Conservation (phyloP, 257 asterid species). For the Dorcoceras hygrometricum region DNA sequence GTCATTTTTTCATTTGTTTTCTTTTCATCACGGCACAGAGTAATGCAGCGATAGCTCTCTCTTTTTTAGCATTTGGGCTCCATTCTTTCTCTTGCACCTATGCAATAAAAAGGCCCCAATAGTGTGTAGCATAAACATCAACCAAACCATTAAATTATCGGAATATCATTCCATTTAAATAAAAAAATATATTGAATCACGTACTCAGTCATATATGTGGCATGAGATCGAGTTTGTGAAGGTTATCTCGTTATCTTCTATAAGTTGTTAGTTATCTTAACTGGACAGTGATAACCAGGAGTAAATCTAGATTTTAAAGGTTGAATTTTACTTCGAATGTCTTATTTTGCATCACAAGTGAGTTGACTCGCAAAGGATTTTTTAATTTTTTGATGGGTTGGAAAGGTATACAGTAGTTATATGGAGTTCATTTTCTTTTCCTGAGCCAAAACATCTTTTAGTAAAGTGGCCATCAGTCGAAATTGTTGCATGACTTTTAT, state of each 20-base stretch:
- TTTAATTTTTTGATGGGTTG: neutral
- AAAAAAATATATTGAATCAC: too few relatives aligned
- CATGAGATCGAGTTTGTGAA: neutral
- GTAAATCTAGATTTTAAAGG: neutral
- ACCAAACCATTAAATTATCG: too few relatives aligned
- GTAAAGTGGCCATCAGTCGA: slow-evolving; percentile 10
- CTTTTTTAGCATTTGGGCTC: too few relatives aligned
- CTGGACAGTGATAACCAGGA: neutral
- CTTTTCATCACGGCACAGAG: too few relatives aligned
- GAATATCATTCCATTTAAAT: too few relatives aligned
- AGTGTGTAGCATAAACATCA: too few relatives aligned
- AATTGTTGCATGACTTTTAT: slow-evolving; percentile 3
- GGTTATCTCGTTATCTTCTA: neutral
- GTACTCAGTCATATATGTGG: neutral
- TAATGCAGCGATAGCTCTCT: too few relatives aligned
- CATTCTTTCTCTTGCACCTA: too few relatives aligned
- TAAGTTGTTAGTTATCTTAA: too few relatives aligned
- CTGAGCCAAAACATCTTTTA: neutral
- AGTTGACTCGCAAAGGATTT: neutral
- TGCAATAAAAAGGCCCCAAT: too few relatives aligned
- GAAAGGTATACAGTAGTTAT: slow-evolving; percentile 1
- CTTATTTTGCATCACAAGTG: neutral
- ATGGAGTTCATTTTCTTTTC: neutral
- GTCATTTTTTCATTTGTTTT: too few relatives aligned
- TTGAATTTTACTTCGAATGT: slow-evolving; percentile 7